phyloP scores from a whole-genome alignment of 208 protist species.

The Leishmania gerbilli region DNA sequence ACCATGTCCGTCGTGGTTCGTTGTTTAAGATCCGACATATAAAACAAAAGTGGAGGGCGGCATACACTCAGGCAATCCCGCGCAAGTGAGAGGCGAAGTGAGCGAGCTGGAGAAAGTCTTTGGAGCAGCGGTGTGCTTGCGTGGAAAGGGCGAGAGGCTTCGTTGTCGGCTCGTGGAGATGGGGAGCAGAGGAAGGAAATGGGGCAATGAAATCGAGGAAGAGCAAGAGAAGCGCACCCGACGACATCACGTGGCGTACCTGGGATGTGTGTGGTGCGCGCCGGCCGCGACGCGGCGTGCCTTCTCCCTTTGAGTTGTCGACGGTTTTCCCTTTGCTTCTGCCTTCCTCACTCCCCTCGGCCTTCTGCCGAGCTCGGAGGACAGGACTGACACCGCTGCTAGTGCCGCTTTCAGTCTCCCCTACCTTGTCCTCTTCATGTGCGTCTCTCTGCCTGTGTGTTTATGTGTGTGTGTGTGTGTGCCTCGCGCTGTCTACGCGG shows the following conservation, averaged over 20 bases:
- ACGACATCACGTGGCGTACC: not conserved
- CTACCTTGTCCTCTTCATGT: not conserved
- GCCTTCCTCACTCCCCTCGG: not conserved
- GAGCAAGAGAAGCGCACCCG: not conserved
- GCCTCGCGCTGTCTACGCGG: not conserved
- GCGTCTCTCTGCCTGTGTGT: not conserved
- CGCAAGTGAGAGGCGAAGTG: not conserved
- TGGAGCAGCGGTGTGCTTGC: not conserved
- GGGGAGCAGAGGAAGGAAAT: not conserved
- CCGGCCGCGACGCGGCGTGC: not conserved
- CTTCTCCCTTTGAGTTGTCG: not conserved
- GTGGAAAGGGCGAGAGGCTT: not conserved
- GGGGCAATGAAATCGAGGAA: not conserved
- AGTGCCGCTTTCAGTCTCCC: not conserved
- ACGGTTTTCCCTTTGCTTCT: not conserved
- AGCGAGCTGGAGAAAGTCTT: not conserved
- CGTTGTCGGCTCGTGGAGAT: not conserved
- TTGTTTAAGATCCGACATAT: not conserved
- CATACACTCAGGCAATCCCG: not conserved
- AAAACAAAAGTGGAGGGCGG: not conserved
- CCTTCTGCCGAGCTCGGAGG: not conserved
- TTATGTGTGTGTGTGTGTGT: not conserved
- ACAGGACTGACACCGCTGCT: not conserved
- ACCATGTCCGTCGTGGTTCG: not conserved
- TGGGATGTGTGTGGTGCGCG: not conserved